Evolutionary conservation across 108 stramenopile species (phyloP), one percentile per base, ranked within the genome.

Genomic region (Fragilariopsis cylindrus): DNA sequence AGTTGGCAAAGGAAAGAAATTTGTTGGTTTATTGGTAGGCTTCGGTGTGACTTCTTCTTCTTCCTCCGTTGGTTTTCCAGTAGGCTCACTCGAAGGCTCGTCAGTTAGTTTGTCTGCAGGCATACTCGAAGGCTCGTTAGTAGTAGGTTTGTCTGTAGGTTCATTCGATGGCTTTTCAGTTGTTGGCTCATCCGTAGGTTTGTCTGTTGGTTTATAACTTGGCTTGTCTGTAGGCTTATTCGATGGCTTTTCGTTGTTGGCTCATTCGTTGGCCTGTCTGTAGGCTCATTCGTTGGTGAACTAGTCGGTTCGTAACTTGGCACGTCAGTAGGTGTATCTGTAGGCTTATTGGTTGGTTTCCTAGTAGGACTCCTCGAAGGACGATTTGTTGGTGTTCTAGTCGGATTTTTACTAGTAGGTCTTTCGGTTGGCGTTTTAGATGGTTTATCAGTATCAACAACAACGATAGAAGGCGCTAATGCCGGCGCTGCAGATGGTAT

Each of bases 401-500:
- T 21, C n/a, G 58, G 58, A 2, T 30, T 2, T 60, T 18, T 21
- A 40, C 41, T 4, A 41, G 58, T 60, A 41, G 58, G 58, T n/a
- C 7, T 15, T 4, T 9, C n/a, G 62, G 42, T 63, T 3, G 43
- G 42, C 4, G 45, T 12, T 4, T 12, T 11, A 21, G 5, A 9
- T 43, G 12, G 13, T 45, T 42, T 63, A 13, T 13, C 50, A 30
- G 30, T 30, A 30, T 30, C 30, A 30, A 30, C 2, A 30, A 30
- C 30, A 30, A 30, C 30, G 30, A 30, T 30, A 30, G 30, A 30
- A 30, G 30, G 30, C 30, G 30, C 30, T 30, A 30, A 30, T 30
- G 47, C 66, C 5, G 83, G 79, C 3, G 46, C 16, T 63, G 57
- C 16, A 42, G 74, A 74, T 8, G 79, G 78, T 16, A 54, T 43